Percentiles rank a stretch among this genome's conserved stretches.
These are phyloP conservation scores for Nakaseomyces delphensis DNA, from an alignment of 1,139 yeast species.

Conservation along the genomic window DNA sequence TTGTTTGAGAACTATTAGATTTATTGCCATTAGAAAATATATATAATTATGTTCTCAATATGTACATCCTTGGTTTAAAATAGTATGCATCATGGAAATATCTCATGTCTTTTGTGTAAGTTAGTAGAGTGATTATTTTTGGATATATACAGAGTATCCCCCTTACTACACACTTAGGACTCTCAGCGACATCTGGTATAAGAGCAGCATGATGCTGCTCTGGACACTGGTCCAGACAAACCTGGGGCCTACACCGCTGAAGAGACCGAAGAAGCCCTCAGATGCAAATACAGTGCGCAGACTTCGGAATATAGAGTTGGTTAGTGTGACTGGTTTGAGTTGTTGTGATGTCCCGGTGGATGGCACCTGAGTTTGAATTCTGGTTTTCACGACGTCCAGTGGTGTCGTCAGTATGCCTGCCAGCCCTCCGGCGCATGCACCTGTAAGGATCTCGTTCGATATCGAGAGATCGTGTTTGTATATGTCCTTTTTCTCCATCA, in stretches of 20 bases:
- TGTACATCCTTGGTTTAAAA: too few species aligned
- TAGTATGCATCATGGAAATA: too few species aligned
- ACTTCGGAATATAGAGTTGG: constrained; percentile 52
- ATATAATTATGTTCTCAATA: too few species aligned
- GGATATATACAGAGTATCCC: background rate
- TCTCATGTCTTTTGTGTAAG: too few species aligned
- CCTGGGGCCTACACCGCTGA: constrained; percentile 93
- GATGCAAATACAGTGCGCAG: constrained; percentile 54
- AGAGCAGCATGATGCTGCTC: constrained; percentile 84
- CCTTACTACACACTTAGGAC: constrained; percentile 20
- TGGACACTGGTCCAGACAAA: constrained; percentile 95
- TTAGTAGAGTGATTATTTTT: too few species aligned
- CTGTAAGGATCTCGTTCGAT: constrained; percentile 62
- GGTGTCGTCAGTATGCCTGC: constrained; percentile 85
- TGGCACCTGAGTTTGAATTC: constrained; percentile 67
- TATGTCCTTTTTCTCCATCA: constrained; percentile 21
- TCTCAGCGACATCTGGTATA: constrained; percentile 53
- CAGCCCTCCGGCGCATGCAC: constrained; percentile 94
- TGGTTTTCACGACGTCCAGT: constrained; percentile 84
- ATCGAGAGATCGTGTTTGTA: constrained; percentile 44
- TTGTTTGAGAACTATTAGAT: too few species aligned
- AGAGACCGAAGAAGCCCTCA: constrained; percentile 75
- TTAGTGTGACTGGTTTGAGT: constrained; percentile 31
- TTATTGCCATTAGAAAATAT: too few species aligned
- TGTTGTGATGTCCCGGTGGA: constrained; percentile 10